Evolutionary conservation across 1,139 yeast species (phyloP).

Genomic region (Geotrichum restrictum): DNA sequence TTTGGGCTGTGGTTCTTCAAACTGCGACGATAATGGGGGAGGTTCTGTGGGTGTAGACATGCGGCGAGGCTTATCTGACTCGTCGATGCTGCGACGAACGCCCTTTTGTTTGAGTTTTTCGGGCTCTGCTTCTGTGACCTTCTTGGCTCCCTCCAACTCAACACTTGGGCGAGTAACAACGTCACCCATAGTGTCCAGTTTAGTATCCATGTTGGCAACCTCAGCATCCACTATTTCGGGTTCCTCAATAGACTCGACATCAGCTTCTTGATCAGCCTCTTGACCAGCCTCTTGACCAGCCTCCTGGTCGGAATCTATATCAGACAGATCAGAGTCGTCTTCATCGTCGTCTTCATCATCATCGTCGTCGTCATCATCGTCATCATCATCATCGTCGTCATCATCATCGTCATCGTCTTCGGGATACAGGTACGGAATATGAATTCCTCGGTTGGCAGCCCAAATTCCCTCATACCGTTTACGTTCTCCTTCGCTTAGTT

Average conservation of each 20-base stretch:
- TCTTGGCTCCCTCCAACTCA: neutral
- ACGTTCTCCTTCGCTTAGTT: conserved; percentile 66
- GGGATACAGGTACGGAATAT: conserved; percentile 43
- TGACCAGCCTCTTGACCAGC: too few species aligned
- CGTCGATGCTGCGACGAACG: too few species aligned
- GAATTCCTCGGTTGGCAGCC: conserved; percentile 78
- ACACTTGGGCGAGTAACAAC: too few species aligned
- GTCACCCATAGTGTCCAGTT: too few species aligned
- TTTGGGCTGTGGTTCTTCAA: neutral
- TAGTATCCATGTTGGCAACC: too few species aligned
- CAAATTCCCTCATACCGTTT: conserved; percentile 90
- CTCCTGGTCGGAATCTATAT: conserved; percentile 22
- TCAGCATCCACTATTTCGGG: too few species aligned
- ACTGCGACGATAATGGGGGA: neutral
- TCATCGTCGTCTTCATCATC: conserved; percentile 13
- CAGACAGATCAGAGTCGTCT: conserved; percentile 19
- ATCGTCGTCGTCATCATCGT: conserved; percentile 17
- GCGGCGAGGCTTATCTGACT: too few species aligned
- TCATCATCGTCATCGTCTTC: conserved; percentile 29
- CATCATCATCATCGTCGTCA: conserved; percentile 17
- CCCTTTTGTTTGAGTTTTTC: too few species aligned
- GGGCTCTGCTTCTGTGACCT: neutral
- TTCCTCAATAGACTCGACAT: neutral
- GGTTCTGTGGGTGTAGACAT: neutral
- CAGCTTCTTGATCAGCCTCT: too few species aligned